Evolutionary conservation across 2,329 filamentous ascomycete genomes (phyloP), one percentile per base, ranked within the genome.

Genomic region (Fusarium tupiense): DNA sequence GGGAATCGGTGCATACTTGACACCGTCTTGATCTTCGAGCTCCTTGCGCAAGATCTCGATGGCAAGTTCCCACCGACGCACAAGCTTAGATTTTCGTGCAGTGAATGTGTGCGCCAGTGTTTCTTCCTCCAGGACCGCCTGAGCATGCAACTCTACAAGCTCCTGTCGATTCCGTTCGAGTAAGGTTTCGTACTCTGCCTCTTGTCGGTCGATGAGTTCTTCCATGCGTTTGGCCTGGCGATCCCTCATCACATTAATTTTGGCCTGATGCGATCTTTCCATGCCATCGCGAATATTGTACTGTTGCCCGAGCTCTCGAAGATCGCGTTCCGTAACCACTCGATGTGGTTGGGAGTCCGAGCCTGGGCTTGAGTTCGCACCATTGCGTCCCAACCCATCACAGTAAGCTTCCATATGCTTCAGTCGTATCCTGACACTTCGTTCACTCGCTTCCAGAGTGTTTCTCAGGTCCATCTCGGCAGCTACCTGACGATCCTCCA

Each of bases 371-470:
- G 79, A 75, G 40, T 76, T 81, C 5, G 80, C 83, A 38, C 84
- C 56, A 17, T 44, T 60, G n/a, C 60, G 83, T 8, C 87, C 88
- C 4, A 88, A 80, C 8, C 86, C 86, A 67, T 89, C 86, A 75
- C 90, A 91, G 78, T 92, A 92, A 11, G 89, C 90, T 75, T 92
- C 90, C 90, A 92, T 92, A 73, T 92, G 88, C 77, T 87, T 88
- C n/a, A 92, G 82, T 20, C 89, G 86, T 43, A 90, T 88, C 38
- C 83, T 84, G 43, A 91, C 85, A 72, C 87, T 89, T 66, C 85
- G 84, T 77, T 90, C 89, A 61, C 87, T 87, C 73, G 90, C 88
- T 60, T 91, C 87, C 22, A 91, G 80, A 0, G 84, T 85, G 9
- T 83, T 79, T 17, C 88, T 84, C 29, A 91, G 81, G 71, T 91